A percentile compares a stretch with the other conserved stretches of the same genome.
These are phyloP conservation scores for Eucalyptus cloeziana DNA, from an alignment of 345 rosid species.

Conservation along the genomic window DNA sequence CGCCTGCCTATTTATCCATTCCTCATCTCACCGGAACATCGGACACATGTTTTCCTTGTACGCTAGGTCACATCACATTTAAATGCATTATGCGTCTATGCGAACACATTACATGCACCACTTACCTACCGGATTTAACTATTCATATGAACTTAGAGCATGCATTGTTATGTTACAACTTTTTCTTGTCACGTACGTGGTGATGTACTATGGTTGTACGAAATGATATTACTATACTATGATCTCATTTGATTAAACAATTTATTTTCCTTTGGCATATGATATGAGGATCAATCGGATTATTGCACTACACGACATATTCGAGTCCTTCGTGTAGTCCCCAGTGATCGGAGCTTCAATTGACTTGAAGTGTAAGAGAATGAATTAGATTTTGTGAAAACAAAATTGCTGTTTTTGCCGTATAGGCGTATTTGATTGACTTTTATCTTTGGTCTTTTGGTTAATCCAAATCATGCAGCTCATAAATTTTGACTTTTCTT, in stretches of 20 bases:
- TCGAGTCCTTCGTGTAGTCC: background rate
- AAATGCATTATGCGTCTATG: background rate
- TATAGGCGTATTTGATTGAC: background rate
- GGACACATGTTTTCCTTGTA: background rate
- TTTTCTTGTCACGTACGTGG: background rate
- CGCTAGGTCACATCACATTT: background rate
- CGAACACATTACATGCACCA: background rate
- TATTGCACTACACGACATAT: background rate
- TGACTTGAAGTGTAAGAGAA: background rate
- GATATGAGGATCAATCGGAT: background rate
- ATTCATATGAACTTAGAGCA: background rate
- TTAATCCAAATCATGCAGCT: background rate
- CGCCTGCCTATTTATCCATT: background rate
- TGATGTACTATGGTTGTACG: background rate
- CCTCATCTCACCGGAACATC: background rate
- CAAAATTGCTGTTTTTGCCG: background rate
- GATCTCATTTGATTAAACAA: background rate
- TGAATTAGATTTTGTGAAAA: background rate
- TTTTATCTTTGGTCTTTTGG: background rate
- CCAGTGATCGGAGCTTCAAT: background rate
- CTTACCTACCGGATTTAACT: background rate
- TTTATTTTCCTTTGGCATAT: background rate
- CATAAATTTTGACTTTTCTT: background rate
- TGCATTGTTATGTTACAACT: background rate
- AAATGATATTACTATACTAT: background rate